These are phyloP conservation scores for Camptophora hylomeconis DNA, from an alignment of 2,329 filamentous ascomycete species.

Conservation along the genomic window DNA sequence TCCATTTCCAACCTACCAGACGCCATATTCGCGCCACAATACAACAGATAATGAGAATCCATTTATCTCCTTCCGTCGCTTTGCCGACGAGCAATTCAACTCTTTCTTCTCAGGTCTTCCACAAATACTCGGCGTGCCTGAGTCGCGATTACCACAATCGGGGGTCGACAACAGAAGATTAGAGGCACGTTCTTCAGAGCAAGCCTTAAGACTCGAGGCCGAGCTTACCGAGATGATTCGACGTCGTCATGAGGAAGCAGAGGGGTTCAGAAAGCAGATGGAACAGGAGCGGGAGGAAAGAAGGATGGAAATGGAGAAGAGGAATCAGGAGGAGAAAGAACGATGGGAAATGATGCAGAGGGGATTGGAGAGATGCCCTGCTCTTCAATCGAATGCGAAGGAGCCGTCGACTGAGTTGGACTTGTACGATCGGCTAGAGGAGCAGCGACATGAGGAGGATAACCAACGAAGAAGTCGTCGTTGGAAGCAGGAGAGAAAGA, in stretches of 20 bases:
- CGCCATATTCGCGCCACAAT: conserved; percentile 15
- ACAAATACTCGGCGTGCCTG: conserved; percentile 16
- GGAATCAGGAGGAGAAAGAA: not conserved
- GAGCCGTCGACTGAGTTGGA: conserved; percentile 3
- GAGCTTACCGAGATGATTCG: no score
- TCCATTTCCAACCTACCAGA: conserved; percentile 17
- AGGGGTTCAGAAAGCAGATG: conserved; percentile 3
- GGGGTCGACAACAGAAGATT: no score
- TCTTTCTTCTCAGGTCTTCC: conserved; percentile 39
- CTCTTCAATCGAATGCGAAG: not conserved
- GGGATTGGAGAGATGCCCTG: conserved; percentile 3
- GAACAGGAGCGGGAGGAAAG: conserved; percentile 9
- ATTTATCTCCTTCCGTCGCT: conserved; percentile 48
- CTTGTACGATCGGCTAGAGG: conserved; percentile 2
- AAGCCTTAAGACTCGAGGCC: no score
- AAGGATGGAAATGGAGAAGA: conserved; percentile 1
- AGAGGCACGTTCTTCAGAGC: no score
- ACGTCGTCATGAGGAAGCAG: conserved; percentile 12
- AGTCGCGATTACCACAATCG: conserved; percentile 12
- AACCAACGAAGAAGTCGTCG: not conserved
- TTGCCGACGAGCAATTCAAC: conserved; percentile 45
- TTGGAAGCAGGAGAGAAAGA: not conserved
- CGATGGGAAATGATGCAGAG: conserved; percentile 1
- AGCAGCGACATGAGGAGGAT: not conserved
- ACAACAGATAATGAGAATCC: conserved; percentile 34